phyloP scores from a whole-genome alignment of 148 eudicot species.

The Arctostaphylos glauca region DNA sequence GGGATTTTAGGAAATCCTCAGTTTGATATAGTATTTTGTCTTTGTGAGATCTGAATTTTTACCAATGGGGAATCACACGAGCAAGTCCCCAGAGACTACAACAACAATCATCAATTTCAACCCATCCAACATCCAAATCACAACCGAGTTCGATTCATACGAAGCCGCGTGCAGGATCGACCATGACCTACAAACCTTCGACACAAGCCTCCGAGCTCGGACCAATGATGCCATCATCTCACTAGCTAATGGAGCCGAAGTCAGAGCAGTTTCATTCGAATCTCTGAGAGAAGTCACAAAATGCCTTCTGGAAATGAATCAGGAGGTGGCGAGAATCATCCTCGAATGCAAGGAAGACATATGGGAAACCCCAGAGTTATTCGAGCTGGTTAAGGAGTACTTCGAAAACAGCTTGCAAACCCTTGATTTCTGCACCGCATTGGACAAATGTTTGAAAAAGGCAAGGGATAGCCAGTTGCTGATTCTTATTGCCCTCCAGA shows the following conservation, averaged over 20 bases:
- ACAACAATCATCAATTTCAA: neutral
- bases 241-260: slow-evolving; percentile 74
- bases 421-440: slow-evolving; percentile 82
- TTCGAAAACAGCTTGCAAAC: slow-evolving; percentile 85
- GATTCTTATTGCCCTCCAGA: slow-evolving; percentile 75
- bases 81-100: slow-evolving; percentile 55
- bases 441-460: slow-evolving; percentile 75
- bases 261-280: slow-evolving; percentile 71
- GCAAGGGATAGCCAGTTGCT: slow-evolving; percentile 72
- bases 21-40: no score
- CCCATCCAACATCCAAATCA: neutral
- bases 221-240: slow-evolving; percentile 69
- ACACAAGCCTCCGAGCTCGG: slow-evolving; percentile 45
- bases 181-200: neutral
- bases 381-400: slow-evolving; percentile 93
- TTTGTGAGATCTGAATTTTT: slow-evolving; percentile 6
- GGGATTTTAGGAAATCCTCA: neutral
- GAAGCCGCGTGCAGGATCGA: neutral
- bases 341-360: slow-evolving; percentile 91
- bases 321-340: slow-evolving; percentile 86
- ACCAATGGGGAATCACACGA: slow-evolving; percentile 73
- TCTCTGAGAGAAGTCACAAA: slow-evolving; percentile 81
- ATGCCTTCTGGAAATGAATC: slow-evolving; percentile 89
- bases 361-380: slow-evolving; percentile 85
- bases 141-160: neutral